Base-by-base conservation (phyloP, 2,329 filamentous ascomycete species). In the Monilinia vaccinii-corymbosi region DNA sequence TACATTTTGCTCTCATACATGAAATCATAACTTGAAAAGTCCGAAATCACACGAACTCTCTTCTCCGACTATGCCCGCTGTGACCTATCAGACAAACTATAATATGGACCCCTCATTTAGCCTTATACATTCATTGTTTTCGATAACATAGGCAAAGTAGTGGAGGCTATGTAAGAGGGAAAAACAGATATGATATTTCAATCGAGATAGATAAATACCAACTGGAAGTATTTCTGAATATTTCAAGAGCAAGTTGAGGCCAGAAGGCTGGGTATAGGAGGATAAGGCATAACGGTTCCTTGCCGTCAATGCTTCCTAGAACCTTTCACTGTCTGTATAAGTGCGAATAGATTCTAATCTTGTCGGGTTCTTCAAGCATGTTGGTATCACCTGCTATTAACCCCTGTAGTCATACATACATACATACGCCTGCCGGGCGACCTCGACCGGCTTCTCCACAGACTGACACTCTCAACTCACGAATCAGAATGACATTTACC, bases 21-120 rank as follows among this genome's bases (percentile, higher is more conserved):
- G 23, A 31, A 13, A 40, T 32, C n/a, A 23, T 46, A 21, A 21
- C 34, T 42, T 31, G 32, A 23, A 49, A 50, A 58, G 18, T 51
- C 36, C 45, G 23, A 50, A 49, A 57, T 56, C 31, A 46, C 62
- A 56, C 56, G 56, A 44, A 59, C 47, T 50, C 60, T 60, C 60
- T 61, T 51, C 58, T 64, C 63, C 60, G 8, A 44, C 28, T 28
- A 40, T 42, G 28, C 38, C 38, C n/a, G 51, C 28, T 44, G 51
- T 28, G 45, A 21, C 51, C 51, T 55, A 55, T 52, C 49, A 40
- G 23, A 64, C 14, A 25, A 53, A 53, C 38, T 58, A 31, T 38
- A 36, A 44, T 59, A 34, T 52, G 21, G 14, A 59, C 36, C 40
- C 56, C 47, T n/a, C 36, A 48, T 28, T 28, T 59, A 59, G 56